These are phyloP conservation scores for Penicillium cinerascens DNA, from an alignment of 495 filamentous ascomycete genomes.

Conservation along the genomic window DNA sequence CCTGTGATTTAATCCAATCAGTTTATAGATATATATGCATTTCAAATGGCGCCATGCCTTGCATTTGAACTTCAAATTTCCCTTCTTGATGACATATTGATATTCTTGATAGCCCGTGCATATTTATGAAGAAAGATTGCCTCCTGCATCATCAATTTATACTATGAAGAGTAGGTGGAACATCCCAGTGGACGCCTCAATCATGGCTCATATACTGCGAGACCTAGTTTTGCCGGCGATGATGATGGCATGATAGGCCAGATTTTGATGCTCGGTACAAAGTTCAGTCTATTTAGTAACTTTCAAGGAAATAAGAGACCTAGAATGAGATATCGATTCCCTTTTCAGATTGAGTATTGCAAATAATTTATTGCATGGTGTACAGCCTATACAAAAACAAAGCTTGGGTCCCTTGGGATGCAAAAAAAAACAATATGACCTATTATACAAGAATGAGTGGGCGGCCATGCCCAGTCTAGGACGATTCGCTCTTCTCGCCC, in stretches of 20 bases:
- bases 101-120: too few relatives aligned
- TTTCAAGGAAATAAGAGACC: not conserved
- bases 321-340: not conserved
- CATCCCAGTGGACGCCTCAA: not conserved
- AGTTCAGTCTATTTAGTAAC: not conserved
- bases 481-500: slow-evolving; percentile 39
- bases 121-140: too few relatives aligned
- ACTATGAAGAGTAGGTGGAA: too few relatives aligned
- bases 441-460: slow-evolving; percentile 40
- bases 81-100: not conserved
- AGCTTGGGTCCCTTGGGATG: slow-evolving; percentile 13
- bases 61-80: not conserved
- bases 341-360: not conserved
- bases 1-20: not conserved
- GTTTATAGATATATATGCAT: not conserved
- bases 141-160: too few relatives aligned
- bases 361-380: slow-evolving; percentile 14
- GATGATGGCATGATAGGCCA: not conserved
- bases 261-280: not conserved
- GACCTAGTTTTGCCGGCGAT: not conserved
- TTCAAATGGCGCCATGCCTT: not conserved
- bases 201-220: not conserved
- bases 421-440: slow-evolving; percentile 20
- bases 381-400: slow-evolving; percentile 16
- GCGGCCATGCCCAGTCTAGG: slow-evolving; percentile 16